Conservation (phyloP, 2,329 filamentous ascomycete genomes). For the Epichloe gansuensis region DNA sequence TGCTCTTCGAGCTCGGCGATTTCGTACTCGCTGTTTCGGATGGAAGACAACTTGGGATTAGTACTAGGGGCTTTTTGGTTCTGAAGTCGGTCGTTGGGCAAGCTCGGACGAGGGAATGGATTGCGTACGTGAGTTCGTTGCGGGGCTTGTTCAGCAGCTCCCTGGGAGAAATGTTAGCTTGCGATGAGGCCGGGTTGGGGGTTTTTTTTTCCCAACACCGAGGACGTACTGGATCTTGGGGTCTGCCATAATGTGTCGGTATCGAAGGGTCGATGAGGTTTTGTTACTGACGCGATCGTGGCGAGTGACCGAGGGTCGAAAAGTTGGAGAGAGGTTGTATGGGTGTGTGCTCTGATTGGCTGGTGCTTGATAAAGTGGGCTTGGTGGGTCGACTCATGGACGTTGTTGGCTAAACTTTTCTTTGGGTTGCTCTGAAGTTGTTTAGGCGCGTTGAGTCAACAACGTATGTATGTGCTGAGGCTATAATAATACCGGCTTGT, state of each 20-base stretch:
- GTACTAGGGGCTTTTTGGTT: neutral
- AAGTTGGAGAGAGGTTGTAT: constrained; percentile 20
- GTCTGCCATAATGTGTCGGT: constrained; percentile 41
- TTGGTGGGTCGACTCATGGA: neutral
- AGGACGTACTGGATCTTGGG: constrained; percentile 57
- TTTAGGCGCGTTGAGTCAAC: too few species aligned
- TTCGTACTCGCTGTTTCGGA: constrained; percentile 66
- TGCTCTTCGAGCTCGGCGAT: constrained; percentile 57
- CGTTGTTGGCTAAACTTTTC: too few species aligned
- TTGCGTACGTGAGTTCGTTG: constrained; percentile 75
- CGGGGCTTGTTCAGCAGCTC: constrained; percentile 83
- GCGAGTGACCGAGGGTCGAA: constrained; percentile 19
- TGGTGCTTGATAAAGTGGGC: neutral
- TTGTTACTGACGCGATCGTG: constrained; percentile 13
- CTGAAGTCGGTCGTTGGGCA: constrained; percentile 1
- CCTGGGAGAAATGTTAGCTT: constrained; percentile 35
- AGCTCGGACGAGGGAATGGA: constrained; percentile 7
- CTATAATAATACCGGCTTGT: too few species aligned
- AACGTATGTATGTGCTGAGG: too few species aligned
- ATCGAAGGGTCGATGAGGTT: constrained; percentile 9
- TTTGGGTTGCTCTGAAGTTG: too few species aligned
- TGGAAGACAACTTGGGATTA: neutral
- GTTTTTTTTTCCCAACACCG: too few species aligned
- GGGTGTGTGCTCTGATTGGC: constrained; percentile 16
- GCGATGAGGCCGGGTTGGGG: neutral